Conservation (phyloP, 306 rosid genomes). For the Oemleria cerasiformis region DNA sequence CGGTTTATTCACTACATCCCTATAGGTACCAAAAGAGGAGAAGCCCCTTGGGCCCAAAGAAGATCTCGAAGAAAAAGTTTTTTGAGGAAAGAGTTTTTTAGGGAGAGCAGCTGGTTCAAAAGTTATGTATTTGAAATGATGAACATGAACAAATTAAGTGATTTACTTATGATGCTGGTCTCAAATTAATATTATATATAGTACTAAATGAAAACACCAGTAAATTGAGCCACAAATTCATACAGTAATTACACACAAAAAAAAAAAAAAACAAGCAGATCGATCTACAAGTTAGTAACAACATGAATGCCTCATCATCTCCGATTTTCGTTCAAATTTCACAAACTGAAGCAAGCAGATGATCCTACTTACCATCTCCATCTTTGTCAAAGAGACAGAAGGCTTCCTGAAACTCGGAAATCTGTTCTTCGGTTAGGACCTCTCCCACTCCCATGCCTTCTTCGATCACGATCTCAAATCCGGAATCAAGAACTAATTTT, state of each 20-base stretch:
- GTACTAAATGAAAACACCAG: neutral
- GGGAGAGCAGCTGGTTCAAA: neutral
- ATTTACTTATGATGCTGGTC: neutral
- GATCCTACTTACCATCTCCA: slow-evolving; percentile 49
- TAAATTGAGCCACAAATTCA: neutral
- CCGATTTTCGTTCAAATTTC: neutral
- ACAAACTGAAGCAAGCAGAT: neutral
- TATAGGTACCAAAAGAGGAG: too few species aligned
- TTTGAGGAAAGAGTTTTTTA: too few species aligned
- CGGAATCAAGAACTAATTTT: too few species aligned
- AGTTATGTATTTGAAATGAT: neutral
- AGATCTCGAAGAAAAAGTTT: too few species aligned
- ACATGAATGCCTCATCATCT: neutral
- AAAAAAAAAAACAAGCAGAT: neutral
- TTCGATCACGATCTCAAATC: neutral
- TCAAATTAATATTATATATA: neutral
- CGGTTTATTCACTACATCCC: too few species aligned
- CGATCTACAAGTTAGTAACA: neutral
- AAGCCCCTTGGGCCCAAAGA: too few species aligned
- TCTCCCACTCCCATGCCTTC: slow-evolving; percentile 31
- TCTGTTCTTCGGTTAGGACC: slow-evolving; percentile 40
- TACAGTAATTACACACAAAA: too few species aligned
- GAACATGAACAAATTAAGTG: neutral
- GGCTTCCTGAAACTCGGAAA: slow-evolving; percentile 60
- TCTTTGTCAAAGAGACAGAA: slow-evolving; percentile 61